Base-by-base conservation (phyloP, 2,329 filamentous ascomycete species). In the Arthrobotrys pseudoclavata region DNA sequence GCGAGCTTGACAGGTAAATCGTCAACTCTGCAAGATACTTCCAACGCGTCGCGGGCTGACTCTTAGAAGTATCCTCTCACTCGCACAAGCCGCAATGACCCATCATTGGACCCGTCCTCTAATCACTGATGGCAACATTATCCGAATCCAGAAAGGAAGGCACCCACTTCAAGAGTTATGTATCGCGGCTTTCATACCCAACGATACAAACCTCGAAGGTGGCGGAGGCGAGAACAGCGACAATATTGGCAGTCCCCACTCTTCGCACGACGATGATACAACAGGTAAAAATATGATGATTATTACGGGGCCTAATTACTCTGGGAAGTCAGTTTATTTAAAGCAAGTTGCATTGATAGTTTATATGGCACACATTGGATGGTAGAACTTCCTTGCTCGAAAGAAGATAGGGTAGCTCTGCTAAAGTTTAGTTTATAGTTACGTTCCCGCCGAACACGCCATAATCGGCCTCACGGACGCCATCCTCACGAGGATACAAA, bases 321-420 rank as follows among this genome's bases (percentile, higher is more conserved):
- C 96, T 0, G 96, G 96, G 0, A 99, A 99, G 84, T 98, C 94
- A 80, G 89, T 98, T 0, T 98, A 97, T 83, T 87, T 98, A 82
- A 99, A 97, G 83, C 95, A 99, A 84, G 67, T 76, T 2, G 96
- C 94, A 3, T 85, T 97, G 61, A 96, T 97, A 74, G 90, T 97
- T 13, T 97, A 96, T 82, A 88, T 99, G 83, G 93, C 96, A 0
- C 96, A 99, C 82, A 89, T 97, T 66, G 96, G 96, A 63, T 86
- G 85, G 85, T 86, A 81, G 4, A 10, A 75, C 79, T 69, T 18
- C 20, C 29, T 20, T 24, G 20, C 18, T 26, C 7, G 10, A 34
- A 29, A 57, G 47, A 29, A 47, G 13, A 52, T 29, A 52, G 1
- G 5, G 1, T 20, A 10, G 15, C 2, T 40, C 13, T n/a, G 6